Evolutionary conservation across 306 rosid species (phyloP), one percentile per base, ranked within the genome.

Genomic region (Gillenia trifoliata): DNA sequence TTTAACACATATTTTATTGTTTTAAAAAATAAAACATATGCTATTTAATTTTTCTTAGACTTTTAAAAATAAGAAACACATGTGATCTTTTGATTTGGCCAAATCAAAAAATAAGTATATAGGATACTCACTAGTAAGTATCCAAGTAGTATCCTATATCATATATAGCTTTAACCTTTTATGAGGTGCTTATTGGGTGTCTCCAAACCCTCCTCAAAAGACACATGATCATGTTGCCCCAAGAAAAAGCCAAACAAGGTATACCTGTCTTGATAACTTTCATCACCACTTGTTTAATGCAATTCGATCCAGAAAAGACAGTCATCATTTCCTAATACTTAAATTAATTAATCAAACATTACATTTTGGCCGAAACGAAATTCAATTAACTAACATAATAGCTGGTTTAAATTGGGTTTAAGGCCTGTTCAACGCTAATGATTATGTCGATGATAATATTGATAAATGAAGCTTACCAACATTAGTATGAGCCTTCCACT

Each of bases 141-240:
- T n/a, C n/a, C n/a, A n/a, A n/a, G n/a, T n/a, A n/a, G n/a, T n/a
- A n/a, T n/a, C n/a, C n/a, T n/a, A 8, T 0, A 36, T 8, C 41
- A 8, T 36, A 36, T 2, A 5, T 36, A 12, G 62, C 63, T 49
- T 11, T 36, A 5, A 29, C 41, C 69, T 34, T 63, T 72, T 22
- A 50, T 66, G 68, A 67, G 77, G 71, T 40, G 67, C 75, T 70
- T 62, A 20, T 64, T n/a, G 50, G 70, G 76, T 88, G 96, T 70
- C 93, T 86, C 83, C 72, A 82, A 62, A 77, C 64, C 77, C 74
- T 69, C 74, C 82, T 83, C 92, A 86, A 86, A 86, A 86, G 96
- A 52, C 90, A 76, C 79, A 31, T 54, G 45, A 34, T 71, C 26
- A 40, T 26, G 80, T 28, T 73, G 75, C 84, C 82, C 63, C 74